phyloP scores from a whole-genome alignment of 139 green algal species.

The Tetraselmis striata region DNA sequence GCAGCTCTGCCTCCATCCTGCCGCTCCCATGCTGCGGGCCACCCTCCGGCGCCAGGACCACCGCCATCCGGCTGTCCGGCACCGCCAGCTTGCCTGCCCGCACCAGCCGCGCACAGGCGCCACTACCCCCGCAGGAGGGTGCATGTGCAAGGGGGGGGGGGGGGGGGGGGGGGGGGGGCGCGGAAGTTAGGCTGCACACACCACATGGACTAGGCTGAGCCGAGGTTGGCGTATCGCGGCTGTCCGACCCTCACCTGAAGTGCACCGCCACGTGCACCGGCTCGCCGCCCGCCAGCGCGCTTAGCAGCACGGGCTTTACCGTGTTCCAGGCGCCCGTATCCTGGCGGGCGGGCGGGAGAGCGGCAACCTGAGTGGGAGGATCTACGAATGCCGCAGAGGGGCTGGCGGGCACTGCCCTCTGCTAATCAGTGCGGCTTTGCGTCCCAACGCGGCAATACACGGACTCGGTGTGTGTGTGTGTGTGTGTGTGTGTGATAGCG shows the following conservation, averaged over 20 bases:
- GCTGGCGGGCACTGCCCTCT: too few species aligned
- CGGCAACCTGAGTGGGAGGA: neutral
- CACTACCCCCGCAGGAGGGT: neutral
- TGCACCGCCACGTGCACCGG: neutral
- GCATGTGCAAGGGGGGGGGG: neutral
- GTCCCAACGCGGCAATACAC: too few species aligned
- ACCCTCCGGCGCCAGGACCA: neutral
- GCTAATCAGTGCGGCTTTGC: too few species aligned
- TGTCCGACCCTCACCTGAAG: neutral
- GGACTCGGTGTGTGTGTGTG: too few species aligned
- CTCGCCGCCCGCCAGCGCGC: neutral
- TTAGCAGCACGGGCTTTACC: neutral
- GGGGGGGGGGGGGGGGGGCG: neutral
- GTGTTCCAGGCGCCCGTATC: conserved; percentile 1
- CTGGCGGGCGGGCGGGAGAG: too few species aligned
- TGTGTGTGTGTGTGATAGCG: too few species aligned
- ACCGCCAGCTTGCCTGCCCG: neutral
- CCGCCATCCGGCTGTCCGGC: neutral
- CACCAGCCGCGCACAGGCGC: neutral
- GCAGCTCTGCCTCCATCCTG: neutral
- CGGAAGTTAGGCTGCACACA: too few species aligned
- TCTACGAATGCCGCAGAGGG: too few species aligned
- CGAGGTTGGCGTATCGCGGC: too few species aligned
- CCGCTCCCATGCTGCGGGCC: neutral
- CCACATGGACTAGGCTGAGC: too few species aligned